Percentiles rank a stretch among this genome's conserved stretches.
Evolutionary conservation across 306 rosid genomes (phyloP).

Genomic region (Glycine soja): DNA sequence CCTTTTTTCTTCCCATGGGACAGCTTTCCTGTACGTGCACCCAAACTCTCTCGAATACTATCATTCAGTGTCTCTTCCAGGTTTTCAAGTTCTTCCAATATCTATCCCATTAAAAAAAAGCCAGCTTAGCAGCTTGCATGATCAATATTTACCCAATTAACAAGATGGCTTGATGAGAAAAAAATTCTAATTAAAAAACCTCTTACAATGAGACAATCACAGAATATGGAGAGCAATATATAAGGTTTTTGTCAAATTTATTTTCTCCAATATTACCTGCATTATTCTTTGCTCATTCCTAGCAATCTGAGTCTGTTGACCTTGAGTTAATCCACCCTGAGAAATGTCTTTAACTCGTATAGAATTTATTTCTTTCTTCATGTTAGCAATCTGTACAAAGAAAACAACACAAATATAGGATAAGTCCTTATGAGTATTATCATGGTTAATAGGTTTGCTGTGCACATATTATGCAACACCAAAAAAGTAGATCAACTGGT

Average conservation of each 20-base stretch:
- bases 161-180: slow-evolving; percentile 5
- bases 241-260: slow-evolving; percentile 23
- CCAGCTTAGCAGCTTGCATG: slow-evolving; percentile 20
- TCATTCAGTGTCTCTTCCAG: slow-evolving; percentile 98
- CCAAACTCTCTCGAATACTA: slow-evolving; percentile 90
- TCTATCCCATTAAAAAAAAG: slow-evolving; percentile 50
- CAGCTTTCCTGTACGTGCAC: slow-evolving; percentile 75
- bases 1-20: slow-evolving; percentile 78
- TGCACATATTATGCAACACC: too few relatives aligned
- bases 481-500: too few relatives aligned
- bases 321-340: slow-evolving; percentile 98
- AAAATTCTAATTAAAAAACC: slow-evolving; percentile 12
- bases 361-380: slow-evolving; percentile 96
- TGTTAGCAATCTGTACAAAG: slow-evolving; percentile 74
- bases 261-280: slow-evolving; percentile 66
- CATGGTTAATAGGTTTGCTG: slow-evolving; percentile 7
- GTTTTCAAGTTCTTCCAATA: slow-evolving; percentile 93
- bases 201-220: slow-evolving; percentile 2
- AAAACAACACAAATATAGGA: slow-evolving; percentile 27
- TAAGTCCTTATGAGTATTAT: slow-evolving; percentile 14
- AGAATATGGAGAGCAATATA: slow-evolving; percentile 34
- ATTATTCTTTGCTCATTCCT: slow-evolving; percentile 92
- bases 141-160: slow-evolving; percentile 32
- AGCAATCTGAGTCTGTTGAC: slow-evolving; percentile 97
- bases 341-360: slow-evolving; percentile 94